Evolutionary conservation across 2,329 filamentous ascomycete genomes (phyloP).

Genomic region (Neopestalotiopsis sp.): DNA sequence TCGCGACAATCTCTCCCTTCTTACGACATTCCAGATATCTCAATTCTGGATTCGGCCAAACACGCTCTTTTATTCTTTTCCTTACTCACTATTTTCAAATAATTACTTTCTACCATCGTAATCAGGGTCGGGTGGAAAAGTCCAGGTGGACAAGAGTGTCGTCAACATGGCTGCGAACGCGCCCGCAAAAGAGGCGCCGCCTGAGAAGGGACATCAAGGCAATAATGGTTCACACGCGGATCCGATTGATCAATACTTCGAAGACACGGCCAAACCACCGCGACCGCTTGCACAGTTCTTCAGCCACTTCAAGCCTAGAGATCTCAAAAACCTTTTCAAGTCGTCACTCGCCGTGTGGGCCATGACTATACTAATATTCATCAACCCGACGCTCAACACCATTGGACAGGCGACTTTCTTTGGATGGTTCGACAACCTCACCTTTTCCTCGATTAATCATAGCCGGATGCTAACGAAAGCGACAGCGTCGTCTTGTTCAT

Average conservation of each 20-base stretch:
- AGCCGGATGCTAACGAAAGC: neutral
- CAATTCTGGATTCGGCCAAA: neutral
- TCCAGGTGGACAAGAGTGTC: neutral
- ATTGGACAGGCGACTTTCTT: conserved; percentile 9
- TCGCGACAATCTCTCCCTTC: neutral
- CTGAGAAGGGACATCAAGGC: neutral
- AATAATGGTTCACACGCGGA: neutral
- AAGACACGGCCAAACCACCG: neutral
- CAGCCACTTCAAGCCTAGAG: conserved; percentile 4
- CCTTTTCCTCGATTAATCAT: neutral
- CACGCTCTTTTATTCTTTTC: neutral
- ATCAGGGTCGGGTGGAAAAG: neutral
- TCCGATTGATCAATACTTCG: neutral
- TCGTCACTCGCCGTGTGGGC: neutral
- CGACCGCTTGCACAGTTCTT: neutral
- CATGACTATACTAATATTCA: conserved; percentile 16
- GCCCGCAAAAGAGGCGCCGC: neutral
- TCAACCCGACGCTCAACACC: conserved; percentile 4
- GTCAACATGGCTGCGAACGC: neutral
- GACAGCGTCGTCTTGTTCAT: conserved; percentile 10
- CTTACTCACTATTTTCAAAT: neutral
- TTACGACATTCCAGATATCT: neutral
- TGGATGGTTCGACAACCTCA: neutral
- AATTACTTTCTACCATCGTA: too few relatives aligned
- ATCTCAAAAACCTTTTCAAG: conserved; percentile 10